Evolutionary conservation across 805 yeast genomes (phyloP).

Genomic region (Candida tammaniensis): DNA sequence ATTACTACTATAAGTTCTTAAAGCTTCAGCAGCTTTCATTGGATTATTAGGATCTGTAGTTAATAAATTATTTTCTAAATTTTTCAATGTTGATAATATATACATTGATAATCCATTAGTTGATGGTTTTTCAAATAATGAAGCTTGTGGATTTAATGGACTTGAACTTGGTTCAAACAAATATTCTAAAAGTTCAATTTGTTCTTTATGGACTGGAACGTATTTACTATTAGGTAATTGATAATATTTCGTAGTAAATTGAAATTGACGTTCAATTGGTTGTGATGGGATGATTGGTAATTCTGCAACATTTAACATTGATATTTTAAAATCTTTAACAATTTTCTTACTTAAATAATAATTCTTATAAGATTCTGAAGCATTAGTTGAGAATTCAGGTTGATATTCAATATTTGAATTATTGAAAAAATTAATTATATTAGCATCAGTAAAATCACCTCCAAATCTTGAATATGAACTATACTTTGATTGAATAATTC

Average conservation of each 20-base stretch:
- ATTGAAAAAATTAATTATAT: conserved; percentile 50
- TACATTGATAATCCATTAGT: conserved; percentile 47
- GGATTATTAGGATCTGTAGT: conserved; percentile 29
- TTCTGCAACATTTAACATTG: conserved; percentile 26
- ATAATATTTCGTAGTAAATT: conserved; percentile 12
- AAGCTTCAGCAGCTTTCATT: conserved; percentile 36
- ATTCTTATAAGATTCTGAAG: conserved; percentile 31
- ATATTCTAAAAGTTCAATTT: conserved; percentile 49
- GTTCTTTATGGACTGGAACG: conserved; percentile 14
- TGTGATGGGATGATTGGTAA: conserved; percentile 14
- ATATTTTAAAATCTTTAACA: conserved; percentile 35
- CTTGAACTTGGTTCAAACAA: conserved; percentile 63
- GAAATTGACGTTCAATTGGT: conserved; percentile 4
- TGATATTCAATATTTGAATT: conserved; percentile 9
- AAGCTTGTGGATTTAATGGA: conserved; percentile 38
- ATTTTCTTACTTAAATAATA: conserved; percentile 34
- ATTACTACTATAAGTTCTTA: conserved; percentile 34
- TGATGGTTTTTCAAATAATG: conserved; percentile 44
- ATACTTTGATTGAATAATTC: conserved; percentile 65
- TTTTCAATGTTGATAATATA: conserved; percentile 33
- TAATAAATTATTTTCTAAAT: conserved; percentile 32
- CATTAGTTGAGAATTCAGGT: conserved; percentile 10
- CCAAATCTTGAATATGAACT: conserved; percentile 69
- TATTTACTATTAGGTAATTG: conserved; percentile 22
- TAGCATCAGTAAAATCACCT: conserved; percentile 78